Percentiles rank a stretch among this genome's conserved stretches.
Conservation (phyloP, 2,329 filamentous ascomycete genomes). For the Xylogone sp. region DNA sequence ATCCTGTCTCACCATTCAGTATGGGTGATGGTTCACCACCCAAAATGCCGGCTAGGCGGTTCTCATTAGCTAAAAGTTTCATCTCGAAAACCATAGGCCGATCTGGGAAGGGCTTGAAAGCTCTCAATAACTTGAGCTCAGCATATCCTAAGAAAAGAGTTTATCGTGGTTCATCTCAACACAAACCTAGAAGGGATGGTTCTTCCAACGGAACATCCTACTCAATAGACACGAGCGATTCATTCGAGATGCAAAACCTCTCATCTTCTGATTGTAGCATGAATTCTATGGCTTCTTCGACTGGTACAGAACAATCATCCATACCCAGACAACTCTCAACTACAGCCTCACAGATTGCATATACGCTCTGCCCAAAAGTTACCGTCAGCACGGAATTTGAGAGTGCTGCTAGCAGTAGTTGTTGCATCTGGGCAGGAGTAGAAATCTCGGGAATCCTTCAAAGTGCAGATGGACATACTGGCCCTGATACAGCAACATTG, state of each 20-base stretch:
- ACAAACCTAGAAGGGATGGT: neutral
- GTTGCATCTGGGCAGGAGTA: constrained; percentile 31
- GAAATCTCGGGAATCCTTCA: constrained; percentile 27
- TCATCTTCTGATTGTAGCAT: constrained; percentile 16
- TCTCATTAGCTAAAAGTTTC: neutral
- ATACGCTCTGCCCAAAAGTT: constrained; percentile 25
- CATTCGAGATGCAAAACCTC: constrained; percentile 10
- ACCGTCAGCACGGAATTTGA: constrained; percentile 26
- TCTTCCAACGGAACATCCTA: neutral
- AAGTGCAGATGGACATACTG: constrained; percentile 11
- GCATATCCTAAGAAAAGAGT: neutral
- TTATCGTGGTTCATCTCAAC: neutral
- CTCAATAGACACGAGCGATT: constrained; percentile 5
- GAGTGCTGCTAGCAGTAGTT: constrained; percentile 23
- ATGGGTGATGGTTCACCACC: neutral
- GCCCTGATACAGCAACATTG: neutral
- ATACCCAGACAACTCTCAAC: constrained; percentile 1
- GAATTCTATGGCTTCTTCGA: constrained; percentile 14
- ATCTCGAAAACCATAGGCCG: neutral
- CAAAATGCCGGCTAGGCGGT: neutral
- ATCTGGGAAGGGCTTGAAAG: neutral
- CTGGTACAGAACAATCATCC: constrained; percentile 1
- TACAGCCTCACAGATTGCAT: constrained; percentile 1
- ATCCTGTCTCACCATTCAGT: neutral
- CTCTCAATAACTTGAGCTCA: neutral